Evolutionary conservation across 1,284 basidiomycete genomes (phyloP), one percentile per base, ranked within the genome.

Genomic region (Tilletia indica): DNA sequence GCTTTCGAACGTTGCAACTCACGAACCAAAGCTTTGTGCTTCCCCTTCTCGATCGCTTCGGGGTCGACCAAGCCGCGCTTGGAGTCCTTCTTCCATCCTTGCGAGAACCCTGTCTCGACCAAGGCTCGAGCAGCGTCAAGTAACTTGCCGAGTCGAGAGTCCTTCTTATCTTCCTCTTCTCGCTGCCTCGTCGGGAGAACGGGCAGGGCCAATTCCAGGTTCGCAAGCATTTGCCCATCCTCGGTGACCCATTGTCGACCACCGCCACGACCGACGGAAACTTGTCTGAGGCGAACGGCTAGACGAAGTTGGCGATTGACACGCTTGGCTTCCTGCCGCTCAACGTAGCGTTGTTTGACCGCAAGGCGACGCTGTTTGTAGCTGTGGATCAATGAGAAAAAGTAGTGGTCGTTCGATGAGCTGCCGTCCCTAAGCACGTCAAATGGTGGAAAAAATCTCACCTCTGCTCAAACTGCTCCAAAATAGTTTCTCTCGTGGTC

Each of bases 401-500:
- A 14, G 61, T 64, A 42, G 61, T 45, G 9, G 6, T 45, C 14
- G 42, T 45, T 45, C n/a, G 14, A 8, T 45, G 42, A 45, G 42
- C 42, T 45, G 6, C 42, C 0, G 25, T 31, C 25, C 25, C 25
- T 31, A 2, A 31, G 25, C 25, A 31, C 25, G 47, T 48, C 42
- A 45, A n/a, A n/a, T n/a, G n/a, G n/a, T n/a, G n/a, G n/a, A n/a
- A n/a, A n/a, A n/a, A n/a, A n/a, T n/a, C n/a, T 64, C 61, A 76
- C 1, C 74, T 70, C 5, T 75, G 72, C 34, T 85, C 80, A 64
- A 84, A 85, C 3, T 77, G 73, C 72, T 93, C 92, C 34, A 92
- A 85, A 64, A 93, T 88, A 0, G 89, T 90, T 77, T 91, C 91
- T 16, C 91, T 88, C 12, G 88, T 88, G 69, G 91, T 87, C 2